Conservation (phyloP, 495 filamentous ascomycete genomes). For the Achaetomiella virescens region DNA sequence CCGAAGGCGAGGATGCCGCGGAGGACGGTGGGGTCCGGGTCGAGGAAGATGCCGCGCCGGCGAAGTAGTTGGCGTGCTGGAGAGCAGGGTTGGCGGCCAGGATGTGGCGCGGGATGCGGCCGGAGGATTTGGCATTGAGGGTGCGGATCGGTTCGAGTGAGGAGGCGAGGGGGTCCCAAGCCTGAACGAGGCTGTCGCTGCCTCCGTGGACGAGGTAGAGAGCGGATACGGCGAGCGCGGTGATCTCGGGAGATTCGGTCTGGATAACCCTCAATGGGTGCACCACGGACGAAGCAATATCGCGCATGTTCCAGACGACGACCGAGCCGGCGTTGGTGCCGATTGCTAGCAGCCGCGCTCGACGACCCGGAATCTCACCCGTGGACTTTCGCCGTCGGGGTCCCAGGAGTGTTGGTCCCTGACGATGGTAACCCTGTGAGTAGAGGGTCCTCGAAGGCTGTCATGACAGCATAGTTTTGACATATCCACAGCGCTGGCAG, state of each 20-base stretch:
- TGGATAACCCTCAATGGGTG: slow-evolving; percentile 73
- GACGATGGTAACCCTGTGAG: slow-evolving; percentile 20
- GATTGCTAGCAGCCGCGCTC: slow-evolving; percentile 71
- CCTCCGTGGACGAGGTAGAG: slow-evolving; percentile 88
- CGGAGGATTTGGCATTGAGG: slow-evolving; percentile 80
- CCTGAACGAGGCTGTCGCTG: slow-evolving; percentile 90
- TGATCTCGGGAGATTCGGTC: slow-evolving; percentile 85
- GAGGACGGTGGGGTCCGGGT: slow-evolving; percentile 83
- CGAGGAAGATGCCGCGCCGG: slow-evolving; percentile 79
- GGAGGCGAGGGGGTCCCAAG: slow-evolving; percentile 92
- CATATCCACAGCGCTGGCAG: slow-evolving; percentile 65
- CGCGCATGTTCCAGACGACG: slow-evolving; percentile 80
- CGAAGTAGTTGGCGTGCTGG: slow-evolving; percentile 63
- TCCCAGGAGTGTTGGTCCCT: slow-evolving; percentile 16
- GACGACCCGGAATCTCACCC: slow-evolving; percentile 70
- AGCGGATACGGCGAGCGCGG: slow-evolving; percentile 78
- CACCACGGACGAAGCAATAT: slow-evolving; percentile 40
- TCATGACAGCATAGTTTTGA: slow-evolving; percentile 65
- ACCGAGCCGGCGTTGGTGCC: slow-evolving; percentile 76
- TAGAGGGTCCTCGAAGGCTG: slow-evolving; percentile 70
- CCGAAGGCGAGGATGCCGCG: slow-evolving; percentile 88
- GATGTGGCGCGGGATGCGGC: slow-evolving; percentile 55
- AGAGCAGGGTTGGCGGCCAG: slow-evolving; percentile 33
- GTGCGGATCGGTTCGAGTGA: slow-evolving; percentile 73
- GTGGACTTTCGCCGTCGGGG: slow-evolving; percentile 25